Percentiles rank a stretch among this genome's conserved stretches.
phyloP scores from a whole-genome alignment of 1,284 basidiomycete genomes.

The Rhodotorula sp. region DNA sequence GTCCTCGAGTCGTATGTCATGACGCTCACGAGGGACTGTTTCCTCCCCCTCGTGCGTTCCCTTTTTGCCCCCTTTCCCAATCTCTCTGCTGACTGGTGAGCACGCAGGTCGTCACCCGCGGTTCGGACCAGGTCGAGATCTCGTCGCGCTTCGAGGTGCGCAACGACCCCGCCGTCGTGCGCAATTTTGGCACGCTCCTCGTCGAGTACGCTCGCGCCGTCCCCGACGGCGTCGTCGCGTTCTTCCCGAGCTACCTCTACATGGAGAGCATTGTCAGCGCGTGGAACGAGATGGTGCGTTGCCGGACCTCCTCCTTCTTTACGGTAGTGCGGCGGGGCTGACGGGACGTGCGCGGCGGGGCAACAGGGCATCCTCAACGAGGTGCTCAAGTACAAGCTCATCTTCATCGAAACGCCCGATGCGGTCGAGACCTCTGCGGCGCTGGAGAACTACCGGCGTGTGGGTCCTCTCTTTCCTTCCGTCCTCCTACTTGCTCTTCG shows the following conservation, averaged over 20 bases:
- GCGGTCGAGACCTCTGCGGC: slow-evolving; percentile 99
- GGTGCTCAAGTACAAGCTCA: slow-evolving; percentile 99
- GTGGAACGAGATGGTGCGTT: slow-evolving; percentile 97
- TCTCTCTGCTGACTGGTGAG: not conserved
- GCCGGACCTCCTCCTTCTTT: not conserved
- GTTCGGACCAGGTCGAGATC: slow-evolving; percentile 97
- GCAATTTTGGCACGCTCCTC: slow-evolving; percentile 97
- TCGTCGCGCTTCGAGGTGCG: slow-evolving; percentile 99
- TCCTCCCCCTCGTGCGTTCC: slow-evolving; percentile 81
- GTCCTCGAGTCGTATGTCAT: slow-evolving; percentile 97
- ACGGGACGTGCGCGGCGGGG: not conserved
- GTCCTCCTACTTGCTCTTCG: not conserved
- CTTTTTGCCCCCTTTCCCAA: slow-evolving; percentile 2
- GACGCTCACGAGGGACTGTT: slow-evolving; percentile 95
- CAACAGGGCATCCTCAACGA: slow-evolving; percentile 92
- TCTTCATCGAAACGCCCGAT: slow-evolving; percentile 99
- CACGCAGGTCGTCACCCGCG: slow-evolving; percentile 89
- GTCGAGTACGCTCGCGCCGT: slow-evolving; percentile 98
- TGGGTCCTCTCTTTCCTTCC: slow-evolving; percentile 52
- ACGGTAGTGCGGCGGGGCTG: slow-evolving; percentile 3
- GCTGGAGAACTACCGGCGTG: slow-evolving; percentile 92
- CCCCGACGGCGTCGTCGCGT: slow-evolving; percentile 98
- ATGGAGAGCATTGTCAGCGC: slow-evolving; percentile 99
- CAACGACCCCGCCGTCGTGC: slow-evolving; percentile 97
- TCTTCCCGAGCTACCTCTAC: slow-evolving; percentile 99